Evolutionary conservation across 495 filamentous ascomycete genomes (phyloP).

Genomic region (Parathielavia hyrcaniae): DNA sequence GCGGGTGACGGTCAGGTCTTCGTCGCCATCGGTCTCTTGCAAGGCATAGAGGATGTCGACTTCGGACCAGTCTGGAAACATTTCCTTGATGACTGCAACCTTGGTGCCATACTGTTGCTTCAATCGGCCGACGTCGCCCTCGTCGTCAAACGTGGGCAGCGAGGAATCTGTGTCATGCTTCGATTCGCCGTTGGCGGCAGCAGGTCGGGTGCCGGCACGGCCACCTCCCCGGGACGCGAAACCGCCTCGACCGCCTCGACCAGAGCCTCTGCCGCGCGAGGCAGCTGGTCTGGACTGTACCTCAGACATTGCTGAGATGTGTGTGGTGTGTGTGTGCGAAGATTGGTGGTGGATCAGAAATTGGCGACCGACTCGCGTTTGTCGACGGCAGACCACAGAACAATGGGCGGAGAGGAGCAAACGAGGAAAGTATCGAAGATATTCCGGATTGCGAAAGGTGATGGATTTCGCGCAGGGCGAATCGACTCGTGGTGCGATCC

Average conservation of each 20-base stretch:
- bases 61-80: slow-evolving; percentile 88
- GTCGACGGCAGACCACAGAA: slow-evolving; percentile 30
- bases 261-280: slow-evolving; percentile 41
- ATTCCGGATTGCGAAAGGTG: slow-evolving; percentile 20
- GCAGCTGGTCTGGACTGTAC: slow-evolving; percentile 69
- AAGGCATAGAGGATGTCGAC: slow-evolving; percentile 87
- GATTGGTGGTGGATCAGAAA: slow-evolving; percentile 21
- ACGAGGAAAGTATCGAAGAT: slow-evolving; percentile 33
- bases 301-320: slow-evolving; percentile 75
- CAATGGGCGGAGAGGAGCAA: slow-evolving; percentile 21
- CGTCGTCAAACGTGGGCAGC: slow-evolving; percentile 59
- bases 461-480: slow-evolving; percentile 32
- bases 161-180: slow-evolving; percentile 55
- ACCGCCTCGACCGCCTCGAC: slow-evolving; percentile 65
- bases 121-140: slow-evolving; percentile 83
- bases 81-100: slow-evolving; percentile 71
- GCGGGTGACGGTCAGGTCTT: slow-evolving; percentile 74
- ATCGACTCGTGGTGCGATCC: slow-evolving; percentile 30
- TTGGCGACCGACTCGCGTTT: slow-evolving; percentile 40
- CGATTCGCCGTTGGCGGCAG: slow-evolving; percentile 39
- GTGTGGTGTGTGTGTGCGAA: slow-evolving; percentile 21
- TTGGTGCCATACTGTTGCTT: slow-evolving; percentile 78
- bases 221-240: slow-evolving; percentile 68
- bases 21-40: slow-evolving; percentile 84
- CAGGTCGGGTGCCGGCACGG: slow-evolving; percentile 47